phyloP scores from a whole-genome alignment of 768 basidiomycete species.

The Wakefieldia striispora region DNA sequence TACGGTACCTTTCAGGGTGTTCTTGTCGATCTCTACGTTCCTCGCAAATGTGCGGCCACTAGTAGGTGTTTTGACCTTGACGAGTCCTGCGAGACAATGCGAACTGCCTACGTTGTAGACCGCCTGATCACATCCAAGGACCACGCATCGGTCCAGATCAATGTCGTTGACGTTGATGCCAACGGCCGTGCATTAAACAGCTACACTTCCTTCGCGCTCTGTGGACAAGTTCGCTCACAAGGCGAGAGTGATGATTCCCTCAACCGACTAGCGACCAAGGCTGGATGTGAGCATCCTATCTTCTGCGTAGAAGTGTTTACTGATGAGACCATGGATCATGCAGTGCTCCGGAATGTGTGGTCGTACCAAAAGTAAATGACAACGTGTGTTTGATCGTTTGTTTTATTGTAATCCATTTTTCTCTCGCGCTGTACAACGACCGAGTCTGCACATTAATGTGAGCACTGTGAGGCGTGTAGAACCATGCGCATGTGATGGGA shows the following conservation, averaged over 20 bases:
- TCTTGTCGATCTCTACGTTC: conserved; percentile 99
- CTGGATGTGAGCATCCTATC: conserved; percentile 71
- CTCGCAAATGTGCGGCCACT: conserved; percentile 98
- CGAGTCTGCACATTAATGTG: too few relatives aligned
- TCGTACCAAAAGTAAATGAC: conserved; percentile 80
- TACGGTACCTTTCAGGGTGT: conserved; percentile 59
- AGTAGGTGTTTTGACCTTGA: conserved; percentile 54
- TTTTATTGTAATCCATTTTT: conserved; percentile 16
- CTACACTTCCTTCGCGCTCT: conserved; percentile 90
- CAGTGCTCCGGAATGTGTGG: conserved; percentile 97
- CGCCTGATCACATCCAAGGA: conserved; percentile 99
- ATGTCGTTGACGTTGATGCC: conserved; percentile 91
- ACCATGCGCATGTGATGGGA: too few relatives aligned
- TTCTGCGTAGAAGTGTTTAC: neutral
- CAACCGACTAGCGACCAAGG: conserved; percentile 94
- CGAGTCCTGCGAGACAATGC: neutral
- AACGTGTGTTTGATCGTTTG: conserved; percentile 12
- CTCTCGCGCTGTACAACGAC: too few relatives aligned
- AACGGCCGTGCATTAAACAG: conserved; percentile 76
- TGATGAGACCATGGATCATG: conserved; percentile 14
- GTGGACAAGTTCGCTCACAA: conserved; percentile 89
- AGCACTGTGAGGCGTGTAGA: too few relatives aligned
- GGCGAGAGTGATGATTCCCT: conserved; percentile 96
- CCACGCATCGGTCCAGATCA: conserved; percentile 97
- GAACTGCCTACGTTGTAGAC: conserved; percentile 48